Evolutionary conservation across 345 rosid species (phyloP).

Genomic region (Limnanthes douglasii): DNA sequence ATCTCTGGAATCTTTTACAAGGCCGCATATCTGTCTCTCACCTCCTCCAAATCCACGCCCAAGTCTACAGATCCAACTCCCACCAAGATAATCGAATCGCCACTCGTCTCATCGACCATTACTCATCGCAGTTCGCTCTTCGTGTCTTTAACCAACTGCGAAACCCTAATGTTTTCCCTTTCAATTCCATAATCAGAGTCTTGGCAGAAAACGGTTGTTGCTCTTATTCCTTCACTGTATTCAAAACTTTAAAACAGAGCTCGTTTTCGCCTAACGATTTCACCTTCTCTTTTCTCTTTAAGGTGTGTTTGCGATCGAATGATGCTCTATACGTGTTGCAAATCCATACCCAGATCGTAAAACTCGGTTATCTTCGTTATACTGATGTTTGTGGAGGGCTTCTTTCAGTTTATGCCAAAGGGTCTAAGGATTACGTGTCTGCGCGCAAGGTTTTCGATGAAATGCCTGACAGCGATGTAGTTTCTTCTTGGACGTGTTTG

Average conservation of each 20-base stretch:
- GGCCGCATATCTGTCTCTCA: too few species aligned
- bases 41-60: too few species aligned
- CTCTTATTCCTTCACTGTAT: slow-evolving; percentile 9
- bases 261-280: slow-evolving; percentile 19
- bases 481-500: slow-evolving; percentile 20
- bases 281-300: slow-evolving; percentile 17
- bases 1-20: too few species aligned
- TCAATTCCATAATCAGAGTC: too few species aligned
- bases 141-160: too few species aligned
- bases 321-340: too few species aligned
- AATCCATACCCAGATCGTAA: too few species aligned
- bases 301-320: slow-evolving; percentile 16
- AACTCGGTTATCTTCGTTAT: slow-evolving; percentile 13
- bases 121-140: too few species aligned
- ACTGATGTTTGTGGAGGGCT: slow-evolving; percentile 20
- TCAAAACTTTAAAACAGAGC: slow-evolving; percentile 11
- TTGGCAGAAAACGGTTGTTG: too few species aligned
- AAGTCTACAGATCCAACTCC: slow-evolving; percentile 8
- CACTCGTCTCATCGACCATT: too few species aligned
- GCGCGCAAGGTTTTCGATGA: slow-evolving; percentile 30
- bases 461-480: slow-evolving; percentile 16
- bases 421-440: slow-evolving; percentile 11
- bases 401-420: slow-evolving; percentile 11
- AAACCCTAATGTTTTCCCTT: slow-evolving; percentile 27
- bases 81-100: too few species aligned